Conservation (phyloP, 2,329 filamentous ascomycete species). For the Gaeumannomyces tritici region DNA sequence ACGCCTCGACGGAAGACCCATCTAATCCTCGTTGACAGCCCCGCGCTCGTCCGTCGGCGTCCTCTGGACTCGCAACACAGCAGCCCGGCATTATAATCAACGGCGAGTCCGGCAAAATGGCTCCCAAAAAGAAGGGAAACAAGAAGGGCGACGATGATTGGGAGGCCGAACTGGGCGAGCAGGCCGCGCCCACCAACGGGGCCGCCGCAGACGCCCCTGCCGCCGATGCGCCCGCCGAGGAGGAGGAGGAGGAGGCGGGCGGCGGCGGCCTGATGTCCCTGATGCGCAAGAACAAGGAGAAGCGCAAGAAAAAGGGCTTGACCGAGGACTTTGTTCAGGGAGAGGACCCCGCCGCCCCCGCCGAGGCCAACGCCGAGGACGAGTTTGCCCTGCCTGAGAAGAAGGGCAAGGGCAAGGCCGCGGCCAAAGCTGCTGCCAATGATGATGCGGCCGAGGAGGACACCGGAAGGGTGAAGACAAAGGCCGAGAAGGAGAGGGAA, state of each 20-base stretch:
- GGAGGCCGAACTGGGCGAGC: slow-evolving; percentile 86
- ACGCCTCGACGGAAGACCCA: not conserved
- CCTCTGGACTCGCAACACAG: not conserved
- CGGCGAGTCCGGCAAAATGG: slow-evolving; percentile 47
- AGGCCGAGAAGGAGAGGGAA: slow-evolving; percentile 96
- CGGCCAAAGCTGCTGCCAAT: slow-evolving; percentile 34
- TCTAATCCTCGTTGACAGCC: not conserved
- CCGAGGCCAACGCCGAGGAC: slow-evolving; percentile 75
- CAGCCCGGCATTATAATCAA: not conserved
- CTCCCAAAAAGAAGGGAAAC: slow-evolving; percentile 87
- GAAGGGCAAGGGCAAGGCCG: slow-evolving; percentile 50
- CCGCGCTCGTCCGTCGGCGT: not conserved
- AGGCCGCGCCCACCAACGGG: slow-evolving; percentile 45
- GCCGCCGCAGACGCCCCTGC: slow-evolving; percentile 23
- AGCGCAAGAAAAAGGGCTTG: slow-evolving; percentile 82
- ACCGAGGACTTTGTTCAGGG: slow-evolving; percentile 65
- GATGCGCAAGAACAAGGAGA: slow-evolving; percentile 72
- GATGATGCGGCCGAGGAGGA: slow-evolving; percentile 42
- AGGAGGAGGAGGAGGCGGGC: slow-evolving; percentile 43
- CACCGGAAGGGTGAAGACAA: slow-evolving; percentile 71
- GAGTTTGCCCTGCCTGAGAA: slow-evolving; percentile 79
- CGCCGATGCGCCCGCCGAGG: slow-evolving; percentile 17
- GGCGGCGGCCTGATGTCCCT: slow-evolving; percentile 68
- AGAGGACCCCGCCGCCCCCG: slow-evolving; percentile 64
- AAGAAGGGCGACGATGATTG: slow-evolving; percentile 85